Conservation (phyloP, 2,329 filamentous ascomycete species). For the Sarocladium kiliense region DNA sequence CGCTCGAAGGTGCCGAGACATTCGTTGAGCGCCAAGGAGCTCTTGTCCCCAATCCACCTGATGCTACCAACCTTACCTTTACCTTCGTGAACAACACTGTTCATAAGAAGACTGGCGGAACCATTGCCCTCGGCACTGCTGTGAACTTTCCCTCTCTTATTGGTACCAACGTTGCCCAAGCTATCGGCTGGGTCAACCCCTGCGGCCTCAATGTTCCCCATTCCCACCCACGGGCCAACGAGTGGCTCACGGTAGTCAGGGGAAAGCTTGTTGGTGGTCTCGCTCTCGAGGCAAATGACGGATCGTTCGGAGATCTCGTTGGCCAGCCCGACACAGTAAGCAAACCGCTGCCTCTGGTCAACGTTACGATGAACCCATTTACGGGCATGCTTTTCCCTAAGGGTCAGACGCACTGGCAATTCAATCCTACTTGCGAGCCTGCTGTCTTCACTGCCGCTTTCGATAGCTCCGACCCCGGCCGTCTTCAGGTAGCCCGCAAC, state of each 20-base stretch:
- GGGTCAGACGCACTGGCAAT: constrained; percentile 38
- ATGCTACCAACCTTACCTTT: constrained; percentile 16
- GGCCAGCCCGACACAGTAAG: constrained; percentile 18
- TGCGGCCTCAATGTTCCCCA: constrained; percentile 42
- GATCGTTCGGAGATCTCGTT: constrained; percentile 19
- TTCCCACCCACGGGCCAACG: constrained; percentile 33
- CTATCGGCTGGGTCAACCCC: constrained; percentile 36
- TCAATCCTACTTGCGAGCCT: constrained; percentile 37
- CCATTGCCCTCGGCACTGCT: constrained; percentile 23
- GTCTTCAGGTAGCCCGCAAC: constrained; percentile 28
- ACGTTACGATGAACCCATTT: constrained; percentile 24
- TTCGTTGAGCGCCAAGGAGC: constrained; percentile 10
- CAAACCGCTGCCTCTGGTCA: constrained; percentile 17
- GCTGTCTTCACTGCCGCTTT: constrained; percentile 38
- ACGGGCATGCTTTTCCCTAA: constrained; percentile 37
- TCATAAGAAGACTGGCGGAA: constrained; percentile 12
- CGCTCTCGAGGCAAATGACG: constrained; percentile 23
- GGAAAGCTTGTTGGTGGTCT: constrained; percentile 31
- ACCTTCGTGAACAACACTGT: constrained; percentile 18
- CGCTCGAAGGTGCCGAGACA: background rate
- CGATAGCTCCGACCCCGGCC: constrained; percentile 33
- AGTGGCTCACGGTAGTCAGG: constrained; percentile 34
- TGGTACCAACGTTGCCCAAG: constrained; percentile 33
- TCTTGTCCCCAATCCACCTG: constrained; percentile 7
- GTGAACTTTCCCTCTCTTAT: constrained; percentile 31